Evolutionary conservation across 805 yeast species (phyloP), one percentile per base, ranked within the genome.

Genomic region (Metschnikowia cubensis): DNA sequence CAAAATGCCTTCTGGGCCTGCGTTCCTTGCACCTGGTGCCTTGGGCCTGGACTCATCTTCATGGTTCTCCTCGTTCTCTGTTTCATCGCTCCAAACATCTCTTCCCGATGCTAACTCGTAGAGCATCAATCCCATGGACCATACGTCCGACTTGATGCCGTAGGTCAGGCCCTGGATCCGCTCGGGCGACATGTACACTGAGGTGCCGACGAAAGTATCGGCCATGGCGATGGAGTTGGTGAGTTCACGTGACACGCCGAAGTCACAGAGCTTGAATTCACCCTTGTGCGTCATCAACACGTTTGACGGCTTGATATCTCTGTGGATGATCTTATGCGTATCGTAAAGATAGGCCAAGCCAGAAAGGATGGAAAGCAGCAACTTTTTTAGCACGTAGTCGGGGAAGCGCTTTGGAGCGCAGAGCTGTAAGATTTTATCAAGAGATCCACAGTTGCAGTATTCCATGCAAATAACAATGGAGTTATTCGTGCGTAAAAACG

Each of bases 191-290:
- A 94, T 94, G 65, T 94, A 94, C 0, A 96, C 89, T 1, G 97
- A 89, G 0, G 99, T 94, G 1, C 99, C 99, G 8, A 94, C 98
- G 74, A 94, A 94, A 0, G 99, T 94, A 61, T 94, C 97, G 0
- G 97, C 99, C 72, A 71, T 68, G 31, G 77, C 76, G 51, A 94
- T 80, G 0, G 99, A 94, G 67, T 92, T 90, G 50, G 89, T 87
- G 46, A 94, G 76, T 63, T 90, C 96, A 52, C 97, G 83, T 31
- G 91, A 83, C 6, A 94, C 99, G 20, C 99, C 99, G 71, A 94
- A 94, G 68, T 94, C 99, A 69, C 98, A 91, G 21, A 94, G 76
- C 66, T 91, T 94, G 58, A 94, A 83, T 56, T 85, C 86, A 22
- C 99, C 99, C 55, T 76, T 80, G 36, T 90, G 85, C 53, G 89